These are phyloP conservation scores for Otatea glauca DNA, from an alignment of 176 grass and related monocot genomes.

Conservation along the genomic window DNA sequence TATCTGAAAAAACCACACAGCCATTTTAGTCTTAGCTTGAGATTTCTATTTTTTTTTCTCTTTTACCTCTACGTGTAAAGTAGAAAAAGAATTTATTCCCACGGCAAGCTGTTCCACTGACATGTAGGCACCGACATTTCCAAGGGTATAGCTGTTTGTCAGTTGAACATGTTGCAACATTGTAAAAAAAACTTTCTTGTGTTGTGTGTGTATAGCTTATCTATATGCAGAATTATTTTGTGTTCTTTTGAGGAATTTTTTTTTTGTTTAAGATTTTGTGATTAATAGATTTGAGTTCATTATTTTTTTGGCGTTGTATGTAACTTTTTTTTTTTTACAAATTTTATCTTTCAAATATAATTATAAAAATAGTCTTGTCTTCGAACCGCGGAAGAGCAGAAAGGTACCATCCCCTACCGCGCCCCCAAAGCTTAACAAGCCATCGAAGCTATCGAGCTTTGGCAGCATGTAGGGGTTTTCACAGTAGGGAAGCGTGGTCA, in stretches of 20 bases:
- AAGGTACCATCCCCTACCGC: no score
- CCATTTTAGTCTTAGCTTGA: neutral
- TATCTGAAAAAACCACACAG: neutral
- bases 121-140: slow-evolving; percentile 36
- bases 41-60: neutral
- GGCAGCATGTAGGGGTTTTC: no score
- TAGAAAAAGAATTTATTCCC: neutral
- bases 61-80: slow-evolving; percentile 19
- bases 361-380: no score
- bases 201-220: slow-evolving; percentile 21
- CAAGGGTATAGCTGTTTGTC: slow-evolving; percentile 30
- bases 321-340: no score
- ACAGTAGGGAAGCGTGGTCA: no score
- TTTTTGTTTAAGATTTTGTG: slow-evolving; percentile 12
- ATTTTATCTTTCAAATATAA: no score
- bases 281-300: neutral
- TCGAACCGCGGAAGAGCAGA: no score
- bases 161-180: slow-evolving; percentile 44
- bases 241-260: neutral
- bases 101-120: slow-evolving; percentile 43
- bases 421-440: no score
- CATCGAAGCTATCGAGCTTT: no score
- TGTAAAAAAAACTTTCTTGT: slow-evolving; percentile 25
- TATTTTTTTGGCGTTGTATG: no score
- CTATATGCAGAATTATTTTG: neutral